Percentiles rank a stretch among this genome's conserved stretches.
Evolutionary conservation across 805 yeast species (phyloP).

Genomic region (Clavispora carvajalis): DNA sequence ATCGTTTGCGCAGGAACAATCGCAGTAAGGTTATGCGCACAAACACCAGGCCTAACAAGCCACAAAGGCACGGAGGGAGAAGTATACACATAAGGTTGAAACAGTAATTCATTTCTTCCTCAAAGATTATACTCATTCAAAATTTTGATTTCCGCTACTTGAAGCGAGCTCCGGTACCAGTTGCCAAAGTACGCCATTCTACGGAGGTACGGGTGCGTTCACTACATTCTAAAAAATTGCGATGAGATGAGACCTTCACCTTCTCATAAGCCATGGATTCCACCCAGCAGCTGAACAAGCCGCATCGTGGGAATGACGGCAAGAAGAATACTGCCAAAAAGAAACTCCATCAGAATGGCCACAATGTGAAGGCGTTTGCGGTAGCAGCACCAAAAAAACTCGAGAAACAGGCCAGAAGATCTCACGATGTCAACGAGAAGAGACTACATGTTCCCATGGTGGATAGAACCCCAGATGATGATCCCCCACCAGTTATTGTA

Average conservation of each 20-base stretch:
- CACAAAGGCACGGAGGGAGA: background rate
- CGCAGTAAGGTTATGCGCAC: background rate
- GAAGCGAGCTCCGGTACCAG: too few species aligned
- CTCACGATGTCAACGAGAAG: conserved; percentile 78
- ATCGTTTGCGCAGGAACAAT: background rate
- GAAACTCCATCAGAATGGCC: conserved; percentile 83
- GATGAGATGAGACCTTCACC: conserved; percentile 6
- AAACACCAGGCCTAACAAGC: background rate
- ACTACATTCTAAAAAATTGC: conserved; percentile 1
- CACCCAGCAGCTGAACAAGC: conserved; percentile 61
- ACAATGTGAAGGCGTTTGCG: conserved; percentile 41
- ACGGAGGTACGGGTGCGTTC: conserved; percentile 4
- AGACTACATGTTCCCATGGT: conserved; percentile 96
- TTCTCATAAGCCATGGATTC: conserved; percentile 8
- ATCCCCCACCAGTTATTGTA: conserved; percentile 93
- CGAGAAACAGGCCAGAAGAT: conserved; percentile 75
- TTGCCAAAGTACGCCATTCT: too few species aligned
- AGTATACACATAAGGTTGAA: too few species aligned
- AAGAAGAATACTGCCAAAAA: conserved; percentile 63
- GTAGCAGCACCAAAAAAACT: conserved; percentile 69
- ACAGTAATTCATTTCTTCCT: too few species aligned
- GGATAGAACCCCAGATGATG: conserved; percentile 94
- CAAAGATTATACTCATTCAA: too few species aligned
- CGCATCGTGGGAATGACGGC: conserved; percentile 61
- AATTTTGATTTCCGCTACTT: too few species aligned